These are phyloP conservation scores for Gymnopus androsaceus DNA, from an alignment of 1,284 basidiomycete genomes.

Conservation along the genomic window DNA sequence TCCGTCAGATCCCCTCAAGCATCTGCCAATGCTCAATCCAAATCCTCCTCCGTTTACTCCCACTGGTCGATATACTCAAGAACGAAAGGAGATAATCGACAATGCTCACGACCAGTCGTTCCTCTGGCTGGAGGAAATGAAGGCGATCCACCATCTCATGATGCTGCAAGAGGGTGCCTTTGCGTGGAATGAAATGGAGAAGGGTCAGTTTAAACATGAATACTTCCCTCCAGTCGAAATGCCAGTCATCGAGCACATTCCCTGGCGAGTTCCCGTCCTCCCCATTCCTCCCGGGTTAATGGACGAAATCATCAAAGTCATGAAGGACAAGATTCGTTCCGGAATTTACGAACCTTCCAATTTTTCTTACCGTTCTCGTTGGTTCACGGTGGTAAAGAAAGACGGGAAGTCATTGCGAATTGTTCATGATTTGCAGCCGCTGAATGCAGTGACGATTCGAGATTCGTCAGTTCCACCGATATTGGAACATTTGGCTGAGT, in stretches of 20 bases:
- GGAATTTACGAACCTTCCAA: conserved; percentile 31
- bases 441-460: conserved; percentile 30
- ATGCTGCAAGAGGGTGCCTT: conserved; percentile 7
- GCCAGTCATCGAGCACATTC: conserved; percentile 16
- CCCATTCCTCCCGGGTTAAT: conserved; percentile 18
- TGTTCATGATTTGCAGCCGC: conserved; percentile 28
- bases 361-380: conserved; percentile 29
- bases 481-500: conserved; percentile 20
- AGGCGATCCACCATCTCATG: not conserved
- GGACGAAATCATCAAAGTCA: conserved; percentile 18
- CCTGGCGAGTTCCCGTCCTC: conserved; percentile 17
- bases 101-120: not conserved
- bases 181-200: conserved; percentile 15
- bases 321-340: conserved; percentile 24
- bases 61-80: not conserved
- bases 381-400: conserved; percentile 30
- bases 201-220: conserved; percentile 10
- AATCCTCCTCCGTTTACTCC: not conserved
- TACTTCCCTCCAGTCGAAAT: conserved; percentile 20
- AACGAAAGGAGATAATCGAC: not conserved
- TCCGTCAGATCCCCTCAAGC: not conserved
- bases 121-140: conserved; percentile 2
- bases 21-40: not conserved
- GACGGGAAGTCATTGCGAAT: conserved; percentile 23
- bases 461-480: conserved; percentile 20